Evolutionary conservation across 352 stramenopile species (phyloP).

Genomic region (Pythium utonaiense): DNA sequence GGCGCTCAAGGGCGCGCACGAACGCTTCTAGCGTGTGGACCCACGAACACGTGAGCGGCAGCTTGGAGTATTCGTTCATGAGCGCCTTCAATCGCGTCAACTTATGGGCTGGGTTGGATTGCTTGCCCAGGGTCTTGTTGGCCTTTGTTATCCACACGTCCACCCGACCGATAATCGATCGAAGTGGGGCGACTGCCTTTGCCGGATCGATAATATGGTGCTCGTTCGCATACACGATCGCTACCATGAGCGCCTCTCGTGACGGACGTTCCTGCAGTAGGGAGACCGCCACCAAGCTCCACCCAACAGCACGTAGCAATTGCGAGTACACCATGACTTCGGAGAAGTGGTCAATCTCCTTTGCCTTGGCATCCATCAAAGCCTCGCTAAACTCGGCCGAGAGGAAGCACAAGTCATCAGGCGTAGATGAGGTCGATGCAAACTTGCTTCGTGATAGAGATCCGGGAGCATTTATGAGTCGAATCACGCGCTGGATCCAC

Average conservation of each 20-base stretch:
- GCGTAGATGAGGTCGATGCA: not conserved
- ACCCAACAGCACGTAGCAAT: constrained; percentile 62
- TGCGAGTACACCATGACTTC: constrained; percentile 62
- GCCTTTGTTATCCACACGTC: constrained; percentile 80
- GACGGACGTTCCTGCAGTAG: constrained; percentile 76
- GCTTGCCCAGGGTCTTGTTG: constrained; percentile 75
- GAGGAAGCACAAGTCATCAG: constrained; percentile 35
- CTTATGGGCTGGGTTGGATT: constrained; percentile 52
- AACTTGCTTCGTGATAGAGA: constrained; percentile 35
- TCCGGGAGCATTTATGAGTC: constrained; percentile 46
- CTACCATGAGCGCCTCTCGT: constrained; percentile 47
- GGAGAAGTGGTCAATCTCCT: constrained; percentile 71
- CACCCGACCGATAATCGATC: constrained; percentile 66
- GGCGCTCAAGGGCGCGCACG: constrained; percentile 16
- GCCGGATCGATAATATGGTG: constrained; percentile 60
- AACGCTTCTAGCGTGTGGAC: constrained; percentile 30
- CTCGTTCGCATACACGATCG: constrained; percentile 58
- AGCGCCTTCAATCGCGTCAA: constrained; percentile 59
- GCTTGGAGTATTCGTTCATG: constrained; percentile 88
- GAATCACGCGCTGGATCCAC: constrained; percentile 52
- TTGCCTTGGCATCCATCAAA: constrained; percentile 34
- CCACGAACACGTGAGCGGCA: constrained; percentile 68
- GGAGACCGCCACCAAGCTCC: constrained; percentile 69
- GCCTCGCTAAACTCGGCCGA: constrained; percentile 43
- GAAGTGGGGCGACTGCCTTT: constrained; percentile 58